Percentiles rank a stretch among this genome's conserved stretches.
phyloP scores from a whole-genome alignment of 345 rosid species.

The Eucalyptus viminalis region DNA sequence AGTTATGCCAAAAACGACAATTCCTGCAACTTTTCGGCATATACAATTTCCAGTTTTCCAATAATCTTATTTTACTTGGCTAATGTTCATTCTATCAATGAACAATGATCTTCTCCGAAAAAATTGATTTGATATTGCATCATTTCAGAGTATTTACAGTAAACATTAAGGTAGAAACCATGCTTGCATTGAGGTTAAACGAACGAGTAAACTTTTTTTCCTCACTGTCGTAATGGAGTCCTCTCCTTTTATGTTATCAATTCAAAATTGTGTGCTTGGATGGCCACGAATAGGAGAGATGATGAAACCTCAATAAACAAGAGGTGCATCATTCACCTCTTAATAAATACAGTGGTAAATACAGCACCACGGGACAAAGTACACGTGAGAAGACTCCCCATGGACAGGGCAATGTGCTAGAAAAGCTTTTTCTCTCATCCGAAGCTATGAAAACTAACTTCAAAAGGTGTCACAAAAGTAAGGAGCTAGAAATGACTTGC shows the following conservation, averaged over 20 bases:
- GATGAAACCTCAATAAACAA: background rate
- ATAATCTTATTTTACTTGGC: background rate
- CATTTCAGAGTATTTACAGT: background rate
- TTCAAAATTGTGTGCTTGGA: background rate
- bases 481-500: too few relatives aligned
- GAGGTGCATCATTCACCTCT: background rate
- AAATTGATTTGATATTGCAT: background rate
- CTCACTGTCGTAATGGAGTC: background rate
- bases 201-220: background rate
- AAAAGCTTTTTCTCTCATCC: background rate
- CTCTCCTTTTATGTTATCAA: background rate
- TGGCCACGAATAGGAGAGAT: rapidly evolving
- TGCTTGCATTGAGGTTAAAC: background rate
- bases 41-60: background rate
- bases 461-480: background rate
- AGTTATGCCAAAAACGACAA: background rate
- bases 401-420: background rate
- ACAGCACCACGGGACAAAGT: background rate
- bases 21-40: background rate
- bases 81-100: background rate
- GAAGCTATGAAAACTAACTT: background rate
- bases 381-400: background rate
- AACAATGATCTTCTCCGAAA: background rate
- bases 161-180: background rate
- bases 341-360: background rate